Percentiles rank a stretch among this genome's conserved stretches.
phyloP scores from a whole-genome alignment of 2,329 filamentous ascomycete genomes.

The Ophiosphaerella korrae region DNA sequence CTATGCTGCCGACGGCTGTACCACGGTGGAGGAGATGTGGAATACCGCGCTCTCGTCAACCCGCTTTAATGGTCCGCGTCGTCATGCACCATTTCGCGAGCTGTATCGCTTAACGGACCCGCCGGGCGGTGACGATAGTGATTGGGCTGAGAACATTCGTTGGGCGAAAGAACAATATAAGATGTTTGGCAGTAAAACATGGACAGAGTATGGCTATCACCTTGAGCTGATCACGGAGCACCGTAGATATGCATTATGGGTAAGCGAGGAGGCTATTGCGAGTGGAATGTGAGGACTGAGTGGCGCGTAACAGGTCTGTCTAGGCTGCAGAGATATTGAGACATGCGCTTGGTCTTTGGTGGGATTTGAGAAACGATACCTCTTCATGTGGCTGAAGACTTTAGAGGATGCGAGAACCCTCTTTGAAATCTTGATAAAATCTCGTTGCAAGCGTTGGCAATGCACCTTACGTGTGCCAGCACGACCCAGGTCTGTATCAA shows the following conservation, averaged over 20 bases:
- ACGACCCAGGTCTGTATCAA: too few species aligned
- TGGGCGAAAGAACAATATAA: conserved; percentile 39
- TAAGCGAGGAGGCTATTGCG: conserved; percentile 26
- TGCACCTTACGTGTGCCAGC: too few species aligned
- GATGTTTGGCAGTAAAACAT: conserved; percentile 24
- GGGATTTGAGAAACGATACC: background rate
- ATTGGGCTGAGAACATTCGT: conserved; percentile 42
- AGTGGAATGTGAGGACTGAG: background rate
- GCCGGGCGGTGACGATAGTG: conserved; percentile 16
- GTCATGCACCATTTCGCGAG: conserved; percentile 28
- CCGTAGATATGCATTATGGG: conserved; percentile 25
- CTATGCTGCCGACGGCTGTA: conserved; percentile 18
- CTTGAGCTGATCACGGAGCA: conserved; percentile 29
- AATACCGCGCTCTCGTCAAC: conserved; percentile 15
- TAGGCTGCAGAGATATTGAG: background rate
- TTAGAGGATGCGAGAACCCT: too few species aligned
- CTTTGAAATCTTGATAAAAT: too few species aligned
- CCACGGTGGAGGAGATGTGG: conserved; percentile 15
- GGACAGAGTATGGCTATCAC: conserved; percentile 35
- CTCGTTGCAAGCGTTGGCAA: too few species aligned
- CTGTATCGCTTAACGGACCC: conserved; percentile 31
- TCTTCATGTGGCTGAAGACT: too few species aligned
- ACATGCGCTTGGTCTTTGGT: background rate
- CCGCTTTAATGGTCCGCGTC: conserved; percentile 27
- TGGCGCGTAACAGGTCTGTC: background rate